Evolutionary conservation across 2,329 filamentous ascomycete species (phyloP).

Genomic region (Claviceps citrina): DNA sequence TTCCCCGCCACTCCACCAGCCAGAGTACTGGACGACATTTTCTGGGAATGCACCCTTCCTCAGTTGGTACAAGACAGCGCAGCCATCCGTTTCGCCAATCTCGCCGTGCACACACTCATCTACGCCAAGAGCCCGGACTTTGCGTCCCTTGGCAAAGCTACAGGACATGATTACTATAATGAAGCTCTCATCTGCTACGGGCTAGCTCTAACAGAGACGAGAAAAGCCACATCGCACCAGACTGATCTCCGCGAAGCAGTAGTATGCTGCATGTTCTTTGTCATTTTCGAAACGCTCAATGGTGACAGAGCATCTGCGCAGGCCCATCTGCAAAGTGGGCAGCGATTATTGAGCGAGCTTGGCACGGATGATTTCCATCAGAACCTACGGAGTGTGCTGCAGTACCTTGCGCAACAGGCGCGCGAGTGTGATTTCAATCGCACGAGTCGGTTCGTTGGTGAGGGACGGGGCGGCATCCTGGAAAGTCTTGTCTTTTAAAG

Average conservation of each 20-base stretch:
- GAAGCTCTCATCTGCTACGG: slow-evolving; percentile 20
- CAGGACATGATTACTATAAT: slow-evolving; percentile 14
- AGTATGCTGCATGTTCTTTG: slow-evolving; percentile 22
- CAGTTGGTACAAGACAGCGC: slow-evolving; percentile 18
- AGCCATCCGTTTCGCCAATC: slow-evolving; percentile 21
- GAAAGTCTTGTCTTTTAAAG: slow-evolving; percentile 3
- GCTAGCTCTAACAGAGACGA: slow-evolving; percentile 16
- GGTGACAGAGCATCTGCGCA: slow-evolving; percentile 20
- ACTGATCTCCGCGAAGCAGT: slow-evolving; percentile 15
- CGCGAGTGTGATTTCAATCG: background rate
- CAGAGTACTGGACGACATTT: slow-evolving; percentile 16
- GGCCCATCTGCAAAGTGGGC: slow-evolving; percentile 21
- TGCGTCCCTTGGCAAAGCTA: slow-evolving; percentile 3
- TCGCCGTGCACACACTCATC: slow-evolving; percentile 21
- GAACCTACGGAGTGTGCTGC: slow-evolving; percentile 10
- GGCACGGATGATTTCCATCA: slow-evolving; percentile 5
- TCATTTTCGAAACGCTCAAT: slow-evolving; percentile 23
- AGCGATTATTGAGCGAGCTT: slow-evolving; percentile 22
- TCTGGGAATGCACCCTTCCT: slow-evolving; percentile 23
- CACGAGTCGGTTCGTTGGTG: background rate
- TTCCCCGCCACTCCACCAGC: background rate
- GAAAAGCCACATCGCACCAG: slow-evolving; percentile 8
- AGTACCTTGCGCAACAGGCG: slow-evolving; percentile 11
- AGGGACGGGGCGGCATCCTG: slow-evolving; percentile 1
- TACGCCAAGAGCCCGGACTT: slow-evolving; percentile 13